Evolutionary conservation across 169 alveolate species (phyloP), one percentile per base, ranked within the genome.

Genomic region (Ichthyophthirius multifiliis): DNA sequence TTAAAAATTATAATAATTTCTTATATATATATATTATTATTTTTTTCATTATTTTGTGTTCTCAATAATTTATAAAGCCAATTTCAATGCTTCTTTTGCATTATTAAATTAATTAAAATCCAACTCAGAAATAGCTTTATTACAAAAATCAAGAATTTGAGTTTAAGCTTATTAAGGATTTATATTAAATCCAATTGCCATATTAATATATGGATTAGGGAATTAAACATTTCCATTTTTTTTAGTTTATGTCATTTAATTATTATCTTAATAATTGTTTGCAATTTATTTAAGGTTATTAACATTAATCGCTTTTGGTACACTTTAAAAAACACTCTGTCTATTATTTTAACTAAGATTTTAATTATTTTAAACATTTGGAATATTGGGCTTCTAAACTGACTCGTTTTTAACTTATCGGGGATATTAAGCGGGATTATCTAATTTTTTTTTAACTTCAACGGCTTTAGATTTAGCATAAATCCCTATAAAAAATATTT

Each of bases 391-490:
- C 71, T 55, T n/a, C 39, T 1, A n/a, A n/a, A 34, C 43, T 55
- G 23, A 27, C 5, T 55, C 31, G 15, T 23, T 55, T 55, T 55
- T 27, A 23, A 27, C 31, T 6, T 27, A 27, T 27, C 3, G 13
- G 5, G 71, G 71, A 23, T 20, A 55, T 55, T 55, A 23, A 27
- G 23, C 23, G 18, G 71, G 71, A 27, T 55, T 55, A 9, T 55
- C 71, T 55, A 55, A 55, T 55, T 55, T 55, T 27, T 55, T 55
- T 6, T 55, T 55, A 23, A 55, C 31, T 55, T 55, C 71, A 15
- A 55, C 71, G 9, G 71, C 71, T 9, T 55, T 55, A 0, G 71
- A 55, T 55, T 55, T 55, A 18, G 71, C 34, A 55, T 55, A 55
- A 20, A 55, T 55, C 31, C 71, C 71, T 55, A 3, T 2, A 20